Evolutionary conservation across 805 yeast genomes (phyloP).

Genomic region (Alloascoidea africana): DNA sequence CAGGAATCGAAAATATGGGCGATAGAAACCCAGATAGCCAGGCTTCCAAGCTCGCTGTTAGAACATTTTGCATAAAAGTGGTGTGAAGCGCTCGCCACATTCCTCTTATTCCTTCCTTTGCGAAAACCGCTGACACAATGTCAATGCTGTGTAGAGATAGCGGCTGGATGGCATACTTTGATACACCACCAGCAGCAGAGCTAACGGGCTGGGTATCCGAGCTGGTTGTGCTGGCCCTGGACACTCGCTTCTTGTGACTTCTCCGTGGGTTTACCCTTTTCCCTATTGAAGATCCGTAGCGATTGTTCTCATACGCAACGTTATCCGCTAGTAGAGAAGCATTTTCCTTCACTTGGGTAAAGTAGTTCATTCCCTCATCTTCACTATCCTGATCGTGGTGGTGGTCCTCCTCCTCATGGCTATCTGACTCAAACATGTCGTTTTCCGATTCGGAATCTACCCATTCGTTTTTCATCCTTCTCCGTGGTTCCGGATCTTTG

Average conservation of each 20-base stretch:
- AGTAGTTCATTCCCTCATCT: constrained; percentile 30
- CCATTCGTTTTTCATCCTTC: not conserved
- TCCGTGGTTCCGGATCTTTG: constrained; percentile 5
- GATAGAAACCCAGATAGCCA: constrained; percentile 87
- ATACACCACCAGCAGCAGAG: too few species aligned
- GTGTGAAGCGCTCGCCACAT: constrained; percentile 65
- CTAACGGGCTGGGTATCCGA: too few species aligned
- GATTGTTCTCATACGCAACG: constrained; percentile 2
- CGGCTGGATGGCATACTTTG: constrained; percentile 29
- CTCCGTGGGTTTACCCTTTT: constrained; percentile 16
- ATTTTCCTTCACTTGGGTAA: constrained; percentile 16
- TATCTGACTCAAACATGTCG: constrained; percentile 10
- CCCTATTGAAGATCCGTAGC: constrained; percentile 7
- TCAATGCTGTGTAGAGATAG: constrained; percentile 46
- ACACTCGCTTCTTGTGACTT: constrained; percentile 16
- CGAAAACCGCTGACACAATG: constrained; percentile 44
- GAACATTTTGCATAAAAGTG: constrained; percentile 61
- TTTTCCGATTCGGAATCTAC: constrained; percentile 6
- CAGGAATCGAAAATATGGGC: constrained; percentile 71
- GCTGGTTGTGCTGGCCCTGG: too few species aligned
- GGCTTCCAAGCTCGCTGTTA: constrained; percentile 66
- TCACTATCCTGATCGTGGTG: constrained; percentile 13
- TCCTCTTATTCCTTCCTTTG: constrained; percentile 61
- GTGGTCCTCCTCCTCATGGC: constrained; percentile 8
- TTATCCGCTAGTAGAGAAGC: constrained; percentile 5